Base-by-base conservation (phyloP, 768 basidiomycete genomes). In the Xerocomellus dryophilus region DNA sequence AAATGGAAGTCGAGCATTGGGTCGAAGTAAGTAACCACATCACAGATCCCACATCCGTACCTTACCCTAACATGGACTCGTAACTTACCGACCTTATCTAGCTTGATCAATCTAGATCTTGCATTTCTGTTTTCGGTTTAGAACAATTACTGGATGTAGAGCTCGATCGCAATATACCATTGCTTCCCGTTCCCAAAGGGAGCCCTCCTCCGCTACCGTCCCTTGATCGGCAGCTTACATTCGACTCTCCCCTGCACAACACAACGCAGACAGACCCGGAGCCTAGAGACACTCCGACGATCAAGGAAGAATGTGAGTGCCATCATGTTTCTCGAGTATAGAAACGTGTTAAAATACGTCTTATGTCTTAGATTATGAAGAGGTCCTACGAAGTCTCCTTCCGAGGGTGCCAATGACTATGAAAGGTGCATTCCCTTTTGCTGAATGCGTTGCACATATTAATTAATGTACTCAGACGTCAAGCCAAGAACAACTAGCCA, bases 81-180 rank as follows among this genome's bases (percentile, higher is more conserved):
- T 40, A 23, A 32, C 20, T 53, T 32, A 47, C 32, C n/a, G n/a
- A 50, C 23, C 38, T 34, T 40, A 14, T 56, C n/a, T 57, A 79
- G 76, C 73, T 78, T 21, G 79, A 81, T 59, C 72, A 70, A n/a
- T 64, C 71, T 31, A 77, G 68, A 29, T 60, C 68, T 15, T 56
- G 53, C 15, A 59, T 59, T 31, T 69, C 80, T 12, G 73, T 68
- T 12, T 57, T 73, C 0, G 81, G 79, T 7, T 80, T 77, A 29
- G 76, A 81, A 54, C 81, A 82, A 53, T 64, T 81, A 12, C 62
- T 81, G 38, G 79, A 81, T 51, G 66, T 80, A 18, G 78, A 80
- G 50, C 72, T 81, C 11, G 75, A 79, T 50, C 73, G 76, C 15
- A 68, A 71, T 38, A 75, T 70, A 2, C 68, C 71, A 44, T 61